phyloP scores from a whole-genome alignment of 2,329 filamentous ascomycete genomes.

The Podosphaera fusca region DNA sequence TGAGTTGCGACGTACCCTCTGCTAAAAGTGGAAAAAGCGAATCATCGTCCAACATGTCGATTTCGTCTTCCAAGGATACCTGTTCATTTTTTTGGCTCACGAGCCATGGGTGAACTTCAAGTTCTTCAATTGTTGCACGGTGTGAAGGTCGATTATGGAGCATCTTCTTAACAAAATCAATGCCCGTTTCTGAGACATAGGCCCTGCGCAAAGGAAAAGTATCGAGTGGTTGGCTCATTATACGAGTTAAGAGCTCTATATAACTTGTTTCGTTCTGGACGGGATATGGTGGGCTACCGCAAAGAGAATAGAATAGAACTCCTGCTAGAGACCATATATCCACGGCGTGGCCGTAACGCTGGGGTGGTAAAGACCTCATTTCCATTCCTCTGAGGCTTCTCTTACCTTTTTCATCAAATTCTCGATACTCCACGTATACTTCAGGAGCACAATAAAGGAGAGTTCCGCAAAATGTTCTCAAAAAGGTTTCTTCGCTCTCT shows the following conservation, averaged over 20 bases:
- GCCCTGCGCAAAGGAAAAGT: conserved; percentile 33
- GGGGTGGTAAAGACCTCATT: conserved; percentile 15
- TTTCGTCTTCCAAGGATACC: conserved; percentile 9
- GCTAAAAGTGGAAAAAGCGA: conserved; percentile 5
- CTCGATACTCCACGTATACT: conserved; percentile 56
- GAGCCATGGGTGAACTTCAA: conserved; percentile 59
- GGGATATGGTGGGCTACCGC: conserved; percentile 56
- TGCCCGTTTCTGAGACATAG: conserved; percentile 39
- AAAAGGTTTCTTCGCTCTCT: conserved; percentile 69
- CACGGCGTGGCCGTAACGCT: conserved; percentile 72
- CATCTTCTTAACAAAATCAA: conserved; percentile 58
- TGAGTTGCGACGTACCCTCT: conserved; percentile 14
- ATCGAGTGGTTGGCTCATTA: conserved; percentile 60
- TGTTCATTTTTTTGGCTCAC: conserved; percentile 7
- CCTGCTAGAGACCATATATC: conserved; percentile 94
- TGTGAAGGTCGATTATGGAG: conserved; percentile 55
- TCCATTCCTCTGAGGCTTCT: conserved; percentile 20
- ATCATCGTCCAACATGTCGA: conserved; percentile 6
- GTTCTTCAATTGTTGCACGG: conserved; percentile 50
- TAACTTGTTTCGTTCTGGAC: conserved; percentile 55
- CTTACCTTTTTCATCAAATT: conserved; percentile 44
- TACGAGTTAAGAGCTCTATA: conserved; percentile 57
- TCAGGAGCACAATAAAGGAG: conserved; percentile 90
- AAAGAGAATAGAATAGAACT: conserved; percentile 74
- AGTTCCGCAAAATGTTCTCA: conserved; percentile 92